Percentiles rank a stretch among this genome's conserved stretches.
Evolutionary conservation across 1,284 basidiomycete genomes (phyloP).

Genomic region (Ustilago loliicola): DNA sequence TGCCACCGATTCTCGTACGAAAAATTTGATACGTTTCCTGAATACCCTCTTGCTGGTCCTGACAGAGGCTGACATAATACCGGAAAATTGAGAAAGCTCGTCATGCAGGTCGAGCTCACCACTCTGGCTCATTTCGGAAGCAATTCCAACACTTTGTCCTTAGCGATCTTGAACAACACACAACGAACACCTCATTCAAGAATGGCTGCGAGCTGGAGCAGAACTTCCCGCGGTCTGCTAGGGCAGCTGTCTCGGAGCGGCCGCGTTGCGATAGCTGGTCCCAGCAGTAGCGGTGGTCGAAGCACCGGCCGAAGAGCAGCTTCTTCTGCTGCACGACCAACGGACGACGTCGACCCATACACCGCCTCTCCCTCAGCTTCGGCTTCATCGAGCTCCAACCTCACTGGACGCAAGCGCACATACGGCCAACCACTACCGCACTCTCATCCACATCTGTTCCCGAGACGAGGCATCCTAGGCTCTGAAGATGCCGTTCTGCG

Average conservation of each 20-base stretch:
- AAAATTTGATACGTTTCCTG: neutral
- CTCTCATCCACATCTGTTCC: conserved; percentile 84
- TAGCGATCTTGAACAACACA: neutral
- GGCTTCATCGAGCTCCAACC: conserved; percentile 21
- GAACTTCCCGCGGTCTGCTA: conserved; percentile 14
- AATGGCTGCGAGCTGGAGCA: conserved; percentile 21
- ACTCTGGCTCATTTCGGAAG: neutral
- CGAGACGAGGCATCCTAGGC: conserved; percentile 59
- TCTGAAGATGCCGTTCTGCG: conserved; percentile 48
- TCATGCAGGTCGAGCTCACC: conserved; percentile 10
- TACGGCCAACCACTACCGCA: conserved; percentile 80
- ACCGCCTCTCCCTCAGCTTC: conserved; percentile 18
- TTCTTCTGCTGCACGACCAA: conserved; percentile 47
- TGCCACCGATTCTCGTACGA: neutral
- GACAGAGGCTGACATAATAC: conserved; percentile 9
- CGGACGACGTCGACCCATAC: conserved; percentile 33
- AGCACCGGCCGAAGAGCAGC: conserved; percentile 23
- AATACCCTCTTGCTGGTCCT: no score
- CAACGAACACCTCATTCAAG: neutral
- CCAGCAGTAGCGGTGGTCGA: neutral
- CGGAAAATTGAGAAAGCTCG: neutral
- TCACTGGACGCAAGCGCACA: conserved; percentile 15
- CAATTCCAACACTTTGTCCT: neutral
- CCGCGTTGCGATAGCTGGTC: neutral
- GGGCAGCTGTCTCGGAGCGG: conserved; percentile 21